Conservation (phyloP, 139 green algal genomes). For the Volvox reticuliferus region DNA sequence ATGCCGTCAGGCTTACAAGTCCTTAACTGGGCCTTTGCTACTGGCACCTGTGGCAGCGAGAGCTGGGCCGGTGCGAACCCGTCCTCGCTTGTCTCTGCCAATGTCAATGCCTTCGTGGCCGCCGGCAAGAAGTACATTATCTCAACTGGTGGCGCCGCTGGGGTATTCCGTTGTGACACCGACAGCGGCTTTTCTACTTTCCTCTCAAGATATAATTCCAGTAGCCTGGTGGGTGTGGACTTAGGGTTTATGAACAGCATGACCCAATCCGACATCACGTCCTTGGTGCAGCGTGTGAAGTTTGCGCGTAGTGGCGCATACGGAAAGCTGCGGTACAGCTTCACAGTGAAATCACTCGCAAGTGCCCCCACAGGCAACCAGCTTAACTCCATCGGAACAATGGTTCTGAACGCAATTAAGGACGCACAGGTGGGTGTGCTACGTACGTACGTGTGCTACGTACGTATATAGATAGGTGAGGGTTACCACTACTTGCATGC, state of each 20-base stretch:
- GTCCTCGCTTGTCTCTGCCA: neutral
- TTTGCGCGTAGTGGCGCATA: neutral
- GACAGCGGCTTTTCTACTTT: neutral
- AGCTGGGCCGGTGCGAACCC: neutral
- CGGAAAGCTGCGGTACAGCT: neutral
- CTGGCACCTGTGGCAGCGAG: neutral
- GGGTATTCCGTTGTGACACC: neutral
- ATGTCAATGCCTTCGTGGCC: neutral
- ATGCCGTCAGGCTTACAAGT: neutral
- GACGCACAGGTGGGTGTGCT: neutral
- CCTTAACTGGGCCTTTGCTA: neutral
- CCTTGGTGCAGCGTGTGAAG: neutral
- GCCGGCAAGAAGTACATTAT: neutral
- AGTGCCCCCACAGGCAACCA: neutral
- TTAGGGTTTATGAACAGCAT: neutral
- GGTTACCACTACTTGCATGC: too few relatives aligned
- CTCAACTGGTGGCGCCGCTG: neutral
- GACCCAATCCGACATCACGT: neutral
- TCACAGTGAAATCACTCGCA: neutral
- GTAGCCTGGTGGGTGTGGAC: neutral
- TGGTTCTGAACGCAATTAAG: neutral
- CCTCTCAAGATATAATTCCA: neutral
- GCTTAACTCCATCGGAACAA: neutral
- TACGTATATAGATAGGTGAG: too few relatives aligned
- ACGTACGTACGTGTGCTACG: too few relatives aligned